Conservation (phyloP, 495 filamentous ascomycete genomes). For the Xylaria venustula region DNA sequence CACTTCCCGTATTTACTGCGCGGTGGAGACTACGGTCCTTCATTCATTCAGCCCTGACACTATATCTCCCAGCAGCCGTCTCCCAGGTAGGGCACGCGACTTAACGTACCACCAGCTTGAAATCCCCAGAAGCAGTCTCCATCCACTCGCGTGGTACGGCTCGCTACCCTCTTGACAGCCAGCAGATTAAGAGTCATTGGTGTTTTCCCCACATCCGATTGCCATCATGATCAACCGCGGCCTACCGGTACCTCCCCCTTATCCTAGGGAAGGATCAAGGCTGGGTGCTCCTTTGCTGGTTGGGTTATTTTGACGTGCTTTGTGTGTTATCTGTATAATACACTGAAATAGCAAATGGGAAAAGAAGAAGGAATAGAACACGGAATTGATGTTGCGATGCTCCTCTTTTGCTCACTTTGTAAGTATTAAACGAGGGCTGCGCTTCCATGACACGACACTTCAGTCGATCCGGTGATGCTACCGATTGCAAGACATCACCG, state of each 20-base stretch:
- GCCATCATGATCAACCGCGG: not conserved
- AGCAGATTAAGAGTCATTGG: slow-evolving; percentile 9
- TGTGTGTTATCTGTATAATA: no score
- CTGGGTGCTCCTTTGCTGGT: not conserved
- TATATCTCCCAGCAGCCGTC: not conserved
- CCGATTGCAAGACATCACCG: no score
- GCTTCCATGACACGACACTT: no score
- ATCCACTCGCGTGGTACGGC: slow-evolving; percentile 1
- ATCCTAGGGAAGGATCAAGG: not conserved
- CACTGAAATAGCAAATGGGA: no score
- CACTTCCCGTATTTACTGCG: not conserved
- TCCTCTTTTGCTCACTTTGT: no score
- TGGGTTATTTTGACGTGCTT: no score
- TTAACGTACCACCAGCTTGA: not conserved
- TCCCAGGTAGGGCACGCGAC: not conserved
- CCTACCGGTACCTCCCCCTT: not conserved
- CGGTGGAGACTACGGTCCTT: not conserved
- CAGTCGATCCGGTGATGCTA: not conserved
- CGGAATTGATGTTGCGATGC: no score
- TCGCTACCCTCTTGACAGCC: not conserved
- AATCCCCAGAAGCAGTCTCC: not conserved
- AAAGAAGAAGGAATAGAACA: no score
- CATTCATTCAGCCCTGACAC: not conserved
- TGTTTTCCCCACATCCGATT: not conserved
- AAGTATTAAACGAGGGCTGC: no score